Evolutionary conservation across 106 monocot species (phyloP).

Genomic region (Narthecium ossifragum): DNA sequence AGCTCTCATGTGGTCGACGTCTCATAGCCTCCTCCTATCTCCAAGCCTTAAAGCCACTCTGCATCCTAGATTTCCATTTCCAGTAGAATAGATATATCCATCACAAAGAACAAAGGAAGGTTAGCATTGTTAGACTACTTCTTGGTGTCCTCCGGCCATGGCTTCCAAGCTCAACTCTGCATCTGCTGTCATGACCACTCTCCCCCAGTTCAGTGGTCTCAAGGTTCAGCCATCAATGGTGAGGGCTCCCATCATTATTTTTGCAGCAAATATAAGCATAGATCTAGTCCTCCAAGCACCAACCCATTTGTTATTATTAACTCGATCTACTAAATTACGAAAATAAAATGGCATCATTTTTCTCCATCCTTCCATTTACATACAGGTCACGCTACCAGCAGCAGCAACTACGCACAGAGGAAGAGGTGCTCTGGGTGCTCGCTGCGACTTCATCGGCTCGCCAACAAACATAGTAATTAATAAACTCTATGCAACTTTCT

Average conservation of each 20-base stretch:
- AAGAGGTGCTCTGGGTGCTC: slow-evolving; percentile 56
- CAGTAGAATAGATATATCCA: background rate
- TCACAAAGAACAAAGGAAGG: background rate
- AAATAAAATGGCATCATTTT: background rate
- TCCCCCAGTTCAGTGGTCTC: slow-evolving; percentile 78
- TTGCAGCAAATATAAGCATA: no score
- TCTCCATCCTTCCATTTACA: background rate
- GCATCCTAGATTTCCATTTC: background rate
- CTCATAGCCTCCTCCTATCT: background rate
- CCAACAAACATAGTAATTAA: slow-evolving; percentile 71
- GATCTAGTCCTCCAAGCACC: background rate
- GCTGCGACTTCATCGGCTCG: slow-evolving; percentile 87
- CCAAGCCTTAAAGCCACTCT: background rate
- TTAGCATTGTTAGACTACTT: background rate
- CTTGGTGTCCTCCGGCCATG: slow-evolving; percentile 17
- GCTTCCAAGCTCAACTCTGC: slow-evolving; percentile 48
- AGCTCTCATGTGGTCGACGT: slow-evolving; percentile 22
- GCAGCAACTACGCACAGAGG: slow-evolving; percentile 10
- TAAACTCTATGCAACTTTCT: background rate
- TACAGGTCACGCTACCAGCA: slow-evolving; percentile 49
- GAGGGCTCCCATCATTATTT: no score
- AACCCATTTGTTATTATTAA: background rate
- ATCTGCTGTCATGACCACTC: slow-evolving; percentile 32
- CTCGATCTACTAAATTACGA: background rate
- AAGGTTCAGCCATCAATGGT: slow-evolving; percentile 46